Percentiles rank a stretch among this genome's conserved stretches.
Conservation (phyloP, 345 rosid species). For the Salix brachista region DNA sequence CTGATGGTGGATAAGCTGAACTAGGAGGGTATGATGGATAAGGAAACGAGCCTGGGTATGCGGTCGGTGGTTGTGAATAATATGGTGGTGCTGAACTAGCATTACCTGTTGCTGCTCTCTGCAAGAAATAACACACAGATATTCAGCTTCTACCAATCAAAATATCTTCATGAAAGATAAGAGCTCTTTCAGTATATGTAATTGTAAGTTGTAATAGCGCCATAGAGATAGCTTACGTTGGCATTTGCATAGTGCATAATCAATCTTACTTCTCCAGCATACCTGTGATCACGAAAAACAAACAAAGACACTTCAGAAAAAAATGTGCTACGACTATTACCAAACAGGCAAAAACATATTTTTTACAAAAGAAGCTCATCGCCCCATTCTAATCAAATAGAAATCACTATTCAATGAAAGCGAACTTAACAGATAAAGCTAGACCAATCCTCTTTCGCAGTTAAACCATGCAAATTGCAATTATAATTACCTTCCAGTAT, state of each 20-base stretch:
- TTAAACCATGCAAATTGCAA: background rate
- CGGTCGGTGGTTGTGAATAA: conserved; percentile 20
- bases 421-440: background rate
- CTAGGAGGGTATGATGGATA: conserved; percentile 21
- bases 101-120: conserved; percentile 39
- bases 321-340: background rate
- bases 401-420: background rate
- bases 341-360: background rate
- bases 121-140: conserved; percentile 15
- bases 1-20: conserved; percentile 30
- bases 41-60: conserved; percentile 19
- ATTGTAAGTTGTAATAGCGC: background rate
- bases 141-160: background rate
- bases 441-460: too few species aligned
- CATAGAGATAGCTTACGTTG: conserved; percentile 35
- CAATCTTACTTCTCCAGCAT: conserved; percentile 76
- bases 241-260: conserved; percentile 65
- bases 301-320: background rate
- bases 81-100: conserved; percentile 46
- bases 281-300: conserved; percentile 36
- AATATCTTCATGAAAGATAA: background rate
- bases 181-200: background rate
- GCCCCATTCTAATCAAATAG: background rate
- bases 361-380: too few species aligned
- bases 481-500: conserved; percentile 62